A percentile compares a stretch with the other conserved stretches of the same genome.
phyloP scores from a whole-genome alignment of 495 filamentous ascomycete genomes.

The Trichoderma orchidacearum region DNA sequence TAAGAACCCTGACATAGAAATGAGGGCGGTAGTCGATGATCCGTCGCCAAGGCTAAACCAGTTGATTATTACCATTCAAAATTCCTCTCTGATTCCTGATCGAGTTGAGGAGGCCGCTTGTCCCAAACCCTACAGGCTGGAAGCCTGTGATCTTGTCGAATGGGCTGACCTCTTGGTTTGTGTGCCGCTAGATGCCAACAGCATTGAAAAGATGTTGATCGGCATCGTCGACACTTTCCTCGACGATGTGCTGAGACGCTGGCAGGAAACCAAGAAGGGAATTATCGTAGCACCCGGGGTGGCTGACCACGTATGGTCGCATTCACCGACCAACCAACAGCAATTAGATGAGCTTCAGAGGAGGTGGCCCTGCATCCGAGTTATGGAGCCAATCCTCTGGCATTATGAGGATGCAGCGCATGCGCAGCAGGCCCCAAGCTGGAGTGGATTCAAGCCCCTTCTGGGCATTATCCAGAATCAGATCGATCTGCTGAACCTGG shows the following conservation, averaged over 20 bases:
- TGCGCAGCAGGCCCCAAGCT: conserved; percentile 39
- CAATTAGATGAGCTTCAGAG: conserved; percentile 66
- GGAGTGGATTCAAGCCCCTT: conserved; percentile 54
- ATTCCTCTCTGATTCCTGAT: conserved; percentile 18
- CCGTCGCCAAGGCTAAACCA: conserved; percentile 35
- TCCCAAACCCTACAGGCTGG: conserved; percentile 25
- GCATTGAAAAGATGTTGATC: conserved; percentile 68
- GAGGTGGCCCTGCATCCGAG: conserved; percentile 72
- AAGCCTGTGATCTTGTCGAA: conserved; percentile 59
- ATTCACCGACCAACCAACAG: conserved; percentile 60
- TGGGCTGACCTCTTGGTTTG: conserved; percentile 82
- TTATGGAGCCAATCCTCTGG: conserved; percentile 61
- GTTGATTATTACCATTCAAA: conserved; percentile 35
- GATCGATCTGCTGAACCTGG: conserved; percentile 45
- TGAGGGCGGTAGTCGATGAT: conserved; percentile 39
- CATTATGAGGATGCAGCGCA: conserved; percentile 41
- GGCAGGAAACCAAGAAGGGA: conserved; percentile 65
- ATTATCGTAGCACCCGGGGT: conserved; percentile 73
- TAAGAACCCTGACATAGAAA: conserved; percentile 39
- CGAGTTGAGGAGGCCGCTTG: conserved; percentile 11
- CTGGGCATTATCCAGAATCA: conserved; percentile 54
- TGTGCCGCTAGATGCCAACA: conserved; percentile 71
- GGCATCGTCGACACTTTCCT: conserved; percentile 63
- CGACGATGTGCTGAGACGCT: conserved; percentile 60
- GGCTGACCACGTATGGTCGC: conserved; percentile 72